Percentiles rank a stretch among this genome's conserved stretches.
phyloP scores from a whole-genome alignment of 768 basidiomycete species.

The Podaxis sp. region DNA sequence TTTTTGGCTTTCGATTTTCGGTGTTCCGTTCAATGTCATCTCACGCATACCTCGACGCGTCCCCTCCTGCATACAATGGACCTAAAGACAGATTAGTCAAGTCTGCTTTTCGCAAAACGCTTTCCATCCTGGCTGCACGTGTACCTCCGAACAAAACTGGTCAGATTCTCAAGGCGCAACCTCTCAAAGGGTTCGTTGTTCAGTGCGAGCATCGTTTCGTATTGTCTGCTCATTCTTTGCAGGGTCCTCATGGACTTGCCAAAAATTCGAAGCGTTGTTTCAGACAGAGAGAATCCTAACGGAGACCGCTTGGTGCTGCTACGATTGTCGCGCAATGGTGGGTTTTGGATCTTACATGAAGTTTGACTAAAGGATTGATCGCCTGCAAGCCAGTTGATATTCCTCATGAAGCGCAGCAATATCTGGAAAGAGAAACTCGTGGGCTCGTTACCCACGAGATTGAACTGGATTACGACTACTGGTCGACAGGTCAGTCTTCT shows the following conservation, averaged over 20 bases:
- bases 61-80: slow-evolving; percentile 46
- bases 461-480: slow-evolving; percentile 80
- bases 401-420: slow-evolving; percentile 49
- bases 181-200: slow-evolving; percentile 56
- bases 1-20: slow-evolving; percentile 10
- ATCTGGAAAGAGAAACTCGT: slow-evolving; percentile 54
- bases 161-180: slow-evolving; percentile 52
- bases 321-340: slow-evolving; percentile 60
- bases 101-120: slow-evolving; percentile 58
- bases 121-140: slow-evolving; percentile 69
- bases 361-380: slow-evolving; percentile 22
- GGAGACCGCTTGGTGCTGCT: slow-evolving; percentile 67
- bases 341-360: slow-evolving; percentile 19
- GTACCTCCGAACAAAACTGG: slow-evolving; percentile 58
- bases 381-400: slow-evolving; percentile 66
- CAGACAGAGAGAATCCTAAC: slow-evolving; percentile 47
- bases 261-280: slow-evolving; percentile 60
- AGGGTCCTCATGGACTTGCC: slow-evolving; percentile 70
- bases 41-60: slow-evolving; percentile 37
- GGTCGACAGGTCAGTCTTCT: slow-evolving; percentile 68
- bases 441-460: slow-evolving; percentile 61
- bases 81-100: slow-evolving; percentile 58
- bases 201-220: neutral
- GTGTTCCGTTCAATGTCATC: slow-evolving; percentile 32
- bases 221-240: slow-evolving; percentile 5